Percentiles rank a stretch among this genome's conserved stretches.
Evolutionary conservation across 495 filamentous ascomycete genomes (phyloP).

Genomic region (Penicillium paradoxum): DNA sequence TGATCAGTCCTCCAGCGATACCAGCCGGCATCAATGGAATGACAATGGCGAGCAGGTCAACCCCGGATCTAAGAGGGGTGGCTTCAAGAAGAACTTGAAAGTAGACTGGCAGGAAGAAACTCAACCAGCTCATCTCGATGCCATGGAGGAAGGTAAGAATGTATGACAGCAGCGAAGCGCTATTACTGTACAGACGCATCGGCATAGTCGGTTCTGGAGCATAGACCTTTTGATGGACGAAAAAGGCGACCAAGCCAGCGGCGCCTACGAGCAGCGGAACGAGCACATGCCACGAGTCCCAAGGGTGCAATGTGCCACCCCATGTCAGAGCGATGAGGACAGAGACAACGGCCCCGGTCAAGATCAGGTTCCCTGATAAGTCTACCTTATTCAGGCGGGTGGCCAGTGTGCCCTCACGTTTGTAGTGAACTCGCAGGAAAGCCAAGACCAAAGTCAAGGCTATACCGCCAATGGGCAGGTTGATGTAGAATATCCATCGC

Average conservation of each 20-base stretch:
- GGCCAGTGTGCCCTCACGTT: not conserved
- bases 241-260: constrained; percentile 11
- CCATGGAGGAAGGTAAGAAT: constrained; percentile 23
- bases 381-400: constrained; percentile 36
- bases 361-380: constrained; percentile 47
- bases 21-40: constrained; percentile 29
- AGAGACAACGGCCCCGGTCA: constrained; percentile 39
- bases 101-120: constrained; percentile 46
- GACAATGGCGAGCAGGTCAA: constrained; percentile 33
- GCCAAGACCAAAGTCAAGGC: constrained; percentile 47
- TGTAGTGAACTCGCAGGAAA: constrained; percentile 33
- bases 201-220: constrained; percentile 1
- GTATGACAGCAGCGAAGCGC: constrained; percentile 8
- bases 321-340: constrained; percentile 52
- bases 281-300: constrained; percentile 46
- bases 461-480: constrained; percentile 47
- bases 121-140: constrained; percentile 22
- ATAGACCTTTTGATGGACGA: not conserved
- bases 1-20: constrained; percentile 23
- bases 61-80: constrained; percentile 28
- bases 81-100: constrained; percentile 35
- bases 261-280: constrained; percentile 30
- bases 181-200: constrained; percentile 5
- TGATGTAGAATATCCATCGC: constrained; percentile 65
- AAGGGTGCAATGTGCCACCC: constrained; percentile 49